These are phyloP conservation scores for Gnomoniopsis sp. DNA, from an alignment of 2,329 filamentous ascomycete species.

Conservation along the genomic window DNA sequence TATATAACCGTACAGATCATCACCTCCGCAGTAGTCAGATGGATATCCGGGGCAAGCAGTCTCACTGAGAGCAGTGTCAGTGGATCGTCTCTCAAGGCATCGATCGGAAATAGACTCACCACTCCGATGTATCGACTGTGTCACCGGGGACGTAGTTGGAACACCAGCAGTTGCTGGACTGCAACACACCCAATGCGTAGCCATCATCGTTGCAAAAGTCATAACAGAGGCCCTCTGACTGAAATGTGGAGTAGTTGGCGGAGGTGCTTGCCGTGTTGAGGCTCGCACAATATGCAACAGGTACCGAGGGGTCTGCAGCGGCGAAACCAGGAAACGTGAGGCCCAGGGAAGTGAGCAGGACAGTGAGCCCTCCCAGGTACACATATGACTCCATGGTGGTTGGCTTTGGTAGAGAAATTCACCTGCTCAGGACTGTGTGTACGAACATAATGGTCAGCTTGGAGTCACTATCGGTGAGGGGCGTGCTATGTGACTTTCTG, in stretches of 20 bases:
- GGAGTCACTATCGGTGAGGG: not conserved
- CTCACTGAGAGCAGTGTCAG: constrained; percentile 24
- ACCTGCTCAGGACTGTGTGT: not conserved
- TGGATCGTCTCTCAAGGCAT: no score
- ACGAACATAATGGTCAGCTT: not conserved
- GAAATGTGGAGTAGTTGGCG: constrained; percentile 50
- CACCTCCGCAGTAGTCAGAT: constrained; percentile 61
- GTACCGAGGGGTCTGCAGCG: constrained; percentile 27
- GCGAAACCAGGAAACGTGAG: constrained; percentile 22
- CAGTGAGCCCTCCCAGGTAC: constrained; percentile 17
- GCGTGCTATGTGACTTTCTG: no score
- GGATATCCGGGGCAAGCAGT: constrained; percentile 66
- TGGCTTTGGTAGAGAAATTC: not conserved
- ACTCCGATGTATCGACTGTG: constrained; percentile 42
- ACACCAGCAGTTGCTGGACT: constrained; percentile 69
- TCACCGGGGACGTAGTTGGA: constrained; percentile 60
- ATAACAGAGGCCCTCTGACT: constrained; percentile 68
- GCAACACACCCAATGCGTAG: constrained; percentile 67
- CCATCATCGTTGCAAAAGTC: constrained; percentile 49
- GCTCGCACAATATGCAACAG: constrained; percentile 42
- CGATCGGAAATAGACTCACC: constrained; percentile 27
- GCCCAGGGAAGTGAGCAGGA: constrained; percentile 19
- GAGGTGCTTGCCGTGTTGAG: constrained; percentile 41
- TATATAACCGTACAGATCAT: constrained; percentile 64
- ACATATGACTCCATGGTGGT: constrained; percentile 6